phyloP scores from a whole-genome alignment of 371 early-diverging fungal species.

The Syncephalastrum contaminatum region DNA sequence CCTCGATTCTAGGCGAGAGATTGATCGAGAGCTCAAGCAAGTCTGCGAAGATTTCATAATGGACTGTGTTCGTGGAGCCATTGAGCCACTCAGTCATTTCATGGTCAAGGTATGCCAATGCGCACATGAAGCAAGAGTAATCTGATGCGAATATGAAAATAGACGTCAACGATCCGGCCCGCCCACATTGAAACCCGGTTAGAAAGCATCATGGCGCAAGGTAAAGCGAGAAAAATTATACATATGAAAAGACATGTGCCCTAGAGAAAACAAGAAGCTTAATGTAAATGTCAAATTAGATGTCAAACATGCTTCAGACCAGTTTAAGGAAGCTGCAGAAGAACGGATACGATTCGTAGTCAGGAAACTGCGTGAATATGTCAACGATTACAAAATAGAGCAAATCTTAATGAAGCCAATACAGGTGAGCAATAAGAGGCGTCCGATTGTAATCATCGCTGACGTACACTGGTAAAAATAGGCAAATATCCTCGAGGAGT shows the following conservation, averaged over 20 bases:
- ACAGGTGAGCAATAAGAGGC: slow-evolving; percentile 40
- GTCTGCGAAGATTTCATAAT: slow-evolving; percentile 78
- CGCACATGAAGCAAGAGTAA: not conserved
- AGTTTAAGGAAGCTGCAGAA: slow-evolving; percentile 57
- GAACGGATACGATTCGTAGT: slow-evolving; percentile 56
- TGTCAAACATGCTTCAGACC: slow-evolving; percentile 25
- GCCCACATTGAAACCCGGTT: slow-evolving; percentile 15
- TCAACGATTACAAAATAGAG: slow-evolving; percentile 77
- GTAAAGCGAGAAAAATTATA: slow-evolving; percentile 9
- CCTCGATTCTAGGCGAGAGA: slow-evolving; percentile 58
- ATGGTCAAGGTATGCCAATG: slow-evolving; percentile 58
- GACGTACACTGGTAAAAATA: slow-evolving; percentile 17
- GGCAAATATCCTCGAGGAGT: slow-evolving; percentile 69
- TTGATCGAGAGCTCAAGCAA: slow-evolving; percentile 69
- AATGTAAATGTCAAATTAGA: too few relatives aligned
- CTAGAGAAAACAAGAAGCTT: too few relatives aligned
- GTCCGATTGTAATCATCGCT: not conserved
- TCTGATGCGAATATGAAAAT: slow-evolving; percentile 20
- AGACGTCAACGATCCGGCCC: slow-evolving; percentile 23
- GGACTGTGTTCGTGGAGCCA: slow-evolving; percentile 59
- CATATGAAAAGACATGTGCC: too few relatives aligned
- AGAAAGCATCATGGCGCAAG: slow-evolving; percentile 6
- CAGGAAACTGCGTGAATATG: slow-evolving; percentile 63
- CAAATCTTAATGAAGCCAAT: slow-evolving; percentile 70
- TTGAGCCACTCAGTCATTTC: slow-evolving; percentile 69